Evolutionary conservation across 169 alveolate species (phyloP).

Genomic region (Toxoplasma gondii): DNA sequence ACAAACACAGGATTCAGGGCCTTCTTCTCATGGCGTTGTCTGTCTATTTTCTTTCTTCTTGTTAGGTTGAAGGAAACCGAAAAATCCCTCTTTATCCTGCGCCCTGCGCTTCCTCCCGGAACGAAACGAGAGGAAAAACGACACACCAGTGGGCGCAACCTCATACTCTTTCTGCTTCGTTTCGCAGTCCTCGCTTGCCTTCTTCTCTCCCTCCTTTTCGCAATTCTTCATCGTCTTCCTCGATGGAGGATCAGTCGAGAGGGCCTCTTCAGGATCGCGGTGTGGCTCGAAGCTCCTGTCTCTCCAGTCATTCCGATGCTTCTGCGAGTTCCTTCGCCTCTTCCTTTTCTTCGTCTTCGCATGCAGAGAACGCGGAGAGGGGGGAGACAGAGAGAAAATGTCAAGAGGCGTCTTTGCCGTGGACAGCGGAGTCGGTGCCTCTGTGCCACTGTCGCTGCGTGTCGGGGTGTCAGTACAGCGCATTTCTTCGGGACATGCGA

Average conservation of each 20-base stretch:
- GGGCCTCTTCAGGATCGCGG: too few species aligned
- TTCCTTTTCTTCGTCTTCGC: too few species aligned
- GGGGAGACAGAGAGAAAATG: background rate
- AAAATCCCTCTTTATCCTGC: background rate
- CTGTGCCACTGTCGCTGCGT: background rate
- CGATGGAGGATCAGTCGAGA: too few species aligned
- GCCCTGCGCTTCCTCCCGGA: background rate
- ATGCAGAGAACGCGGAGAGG: background rate
- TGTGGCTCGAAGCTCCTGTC: too few species aligned
- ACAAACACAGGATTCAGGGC: background rate
- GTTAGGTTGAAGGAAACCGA: background rate
- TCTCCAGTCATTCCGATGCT: too few species aligned
- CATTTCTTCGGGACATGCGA: slow-evolving; percentile 8
- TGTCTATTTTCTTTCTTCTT: too few species aligned
- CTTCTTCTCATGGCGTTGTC: background rate
- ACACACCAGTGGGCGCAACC: background rate
- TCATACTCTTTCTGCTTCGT: background rate
- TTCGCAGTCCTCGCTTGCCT: background rate
- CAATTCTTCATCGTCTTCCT: background rate
- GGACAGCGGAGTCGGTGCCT: background rate
- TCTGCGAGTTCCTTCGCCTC: too few species aligned
- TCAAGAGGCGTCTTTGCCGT: background rate
- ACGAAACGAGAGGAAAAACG: background rate
- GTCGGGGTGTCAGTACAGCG: background rate
- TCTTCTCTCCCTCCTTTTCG: background rate